Percentiles rank a stretch among this genome's conserved stretches.
Conservation (phyloP, 1,284 basidiomycete species). For the Mycosarcoma maydis region DNA sequence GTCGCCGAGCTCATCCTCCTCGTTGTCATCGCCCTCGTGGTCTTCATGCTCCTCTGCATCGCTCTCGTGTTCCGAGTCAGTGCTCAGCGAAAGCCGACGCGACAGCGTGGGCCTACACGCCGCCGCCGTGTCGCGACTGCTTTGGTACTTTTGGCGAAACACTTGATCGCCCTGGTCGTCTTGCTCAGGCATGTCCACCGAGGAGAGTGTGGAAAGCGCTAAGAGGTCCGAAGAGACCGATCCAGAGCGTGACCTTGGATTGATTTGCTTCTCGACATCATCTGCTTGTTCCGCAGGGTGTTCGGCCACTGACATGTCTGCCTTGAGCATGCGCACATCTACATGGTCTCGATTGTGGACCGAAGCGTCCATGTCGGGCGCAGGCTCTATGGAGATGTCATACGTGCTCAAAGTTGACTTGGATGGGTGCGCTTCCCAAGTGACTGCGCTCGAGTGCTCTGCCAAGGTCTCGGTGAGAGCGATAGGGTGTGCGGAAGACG, state of each 20-base stretch:
- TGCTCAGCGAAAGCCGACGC: conserved; percentile 19
- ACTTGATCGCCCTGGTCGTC: conserved; percentile 10
- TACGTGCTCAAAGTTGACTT: too few species aligned
- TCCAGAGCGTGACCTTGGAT: conserved; percentile 6
- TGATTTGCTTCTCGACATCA: neutral
- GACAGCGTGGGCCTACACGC: conserved; percentile 3
- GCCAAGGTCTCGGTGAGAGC: conserved; percentile 9
- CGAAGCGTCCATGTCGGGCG: too few species aligned
- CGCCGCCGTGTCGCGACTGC: neutral
- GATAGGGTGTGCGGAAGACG: neutral
- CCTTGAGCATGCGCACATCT: conserved; percentile 1
- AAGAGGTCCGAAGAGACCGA: conserved; percentile 9
- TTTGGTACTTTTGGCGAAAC: conserved; percentile 6
- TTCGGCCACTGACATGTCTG: neutral
- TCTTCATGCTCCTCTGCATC: conserved; percentile 7
- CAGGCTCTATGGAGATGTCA: neutral
- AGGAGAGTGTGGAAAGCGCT: neutral
- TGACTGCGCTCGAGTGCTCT: conserved; percentile 5
- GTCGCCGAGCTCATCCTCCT: conserved; percentile 2
- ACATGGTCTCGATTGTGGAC: neutral
- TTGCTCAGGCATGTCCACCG: neutral
- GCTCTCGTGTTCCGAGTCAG: conserved; percentile 16
- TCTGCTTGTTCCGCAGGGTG: too few species aligned
- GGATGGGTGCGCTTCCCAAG: conserved; percentile 2
- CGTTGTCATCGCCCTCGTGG: conserved; percentile 2